These are phyloP conservation scores for Lentinula sp. DNA, from an alignment of 768 basidiomycete genomes.

Conservation along the genomic window DNA sequence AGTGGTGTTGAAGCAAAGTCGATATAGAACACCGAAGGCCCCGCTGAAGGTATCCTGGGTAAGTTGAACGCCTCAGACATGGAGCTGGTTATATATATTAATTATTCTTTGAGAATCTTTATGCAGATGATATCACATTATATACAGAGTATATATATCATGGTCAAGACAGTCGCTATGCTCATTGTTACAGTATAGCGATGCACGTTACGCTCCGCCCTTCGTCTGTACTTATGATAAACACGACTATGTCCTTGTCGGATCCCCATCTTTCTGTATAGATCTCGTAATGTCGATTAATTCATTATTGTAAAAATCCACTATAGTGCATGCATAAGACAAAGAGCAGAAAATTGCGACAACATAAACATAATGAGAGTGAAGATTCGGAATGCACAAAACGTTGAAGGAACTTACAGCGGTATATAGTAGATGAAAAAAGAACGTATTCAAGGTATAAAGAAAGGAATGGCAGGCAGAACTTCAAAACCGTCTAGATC, in stretches of 20 bases:
- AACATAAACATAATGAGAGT: neutral
- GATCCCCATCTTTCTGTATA: too few species aligned
- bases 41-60: neutral
- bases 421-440: neutral
- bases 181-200: too few species aligned
- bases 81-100: neutral
- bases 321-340: neutral
- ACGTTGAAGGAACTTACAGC: neutral
- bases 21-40: slow-evolving; percentile 13
- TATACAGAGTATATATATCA: neutral
- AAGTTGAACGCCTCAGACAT: neutral
- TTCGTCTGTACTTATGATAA: too few species aligned
- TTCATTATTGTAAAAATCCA: neutral
- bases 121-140: neutral
- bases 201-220: too few species aligned
- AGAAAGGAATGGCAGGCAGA: neutral
- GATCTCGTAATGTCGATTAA: neutral
- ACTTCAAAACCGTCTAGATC: slow-evolving; percentile 45
- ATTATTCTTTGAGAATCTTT: too few species aligned
- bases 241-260: too few species aligned
- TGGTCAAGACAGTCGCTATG: neutral
- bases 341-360: neutral
- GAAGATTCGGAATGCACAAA: neutral
- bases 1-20: slow-evolving; percentile 34
- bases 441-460: neutral